Evolutionary conservation across 805 yeast genomes (phyloP), one percentile per base, ranked within the genome.

Genomic region (Nakazawaea ambrosiae): DNA sequence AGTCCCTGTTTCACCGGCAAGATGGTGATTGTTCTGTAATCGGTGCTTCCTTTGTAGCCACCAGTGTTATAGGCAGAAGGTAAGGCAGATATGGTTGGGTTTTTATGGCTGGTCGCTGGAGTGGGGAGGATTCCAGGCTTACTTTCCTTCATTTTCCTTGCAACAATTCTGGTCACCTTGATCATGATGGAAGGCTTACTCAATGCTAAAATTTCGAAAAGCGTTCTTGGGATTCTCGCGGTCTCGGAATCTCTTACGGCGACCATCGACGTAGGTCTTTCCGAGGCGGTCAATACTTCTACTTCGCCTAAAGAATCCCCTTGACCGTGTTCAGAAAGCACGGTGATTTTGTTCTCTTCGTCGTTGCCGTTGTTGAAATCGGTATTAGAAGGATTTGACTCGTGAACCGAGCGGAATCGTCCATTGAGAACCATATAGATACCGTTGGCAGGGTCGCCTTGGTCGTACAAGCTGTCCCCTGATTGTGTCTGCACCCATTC

Each of bases 401-500:
- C 55, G 12, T 62, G 45, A 6, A 79, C 64, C 4, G 88, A 81
- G 33, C 97, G 66, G 45, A 89, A 68, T 37, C 97, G 70, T 4
- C 97, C 97, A 58, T 87, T 89, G 20, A 90, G 58, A 1, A 90
- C 92, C 30, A 89, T 76, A 51, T 87, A 90, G 27, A 90, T 84
- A 16, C 96, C 95, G 54, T 87, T 89, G 0, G 97, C 95, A 15
- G 73, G 71, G 36, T 86, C 92, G 2, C 87, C 94, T 54, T 90
- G 92, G 2, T 76, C 70, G 49, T 83, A 87, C 16, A 92, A 57
- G 0, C 80, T 69, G 34, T 81, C 80, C 0, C 97, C 96, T 2
- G 97, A 90, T n/a, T 78, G 78, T 10, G 84, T 66, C 42, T 87
- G 96, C 28, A 89, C 77, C 97, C 97, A 90, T 56, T 92, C 98